Base-by-base conservation (phyloP, 139 green algal species). In the Volvox reticuliferus region DNA sequence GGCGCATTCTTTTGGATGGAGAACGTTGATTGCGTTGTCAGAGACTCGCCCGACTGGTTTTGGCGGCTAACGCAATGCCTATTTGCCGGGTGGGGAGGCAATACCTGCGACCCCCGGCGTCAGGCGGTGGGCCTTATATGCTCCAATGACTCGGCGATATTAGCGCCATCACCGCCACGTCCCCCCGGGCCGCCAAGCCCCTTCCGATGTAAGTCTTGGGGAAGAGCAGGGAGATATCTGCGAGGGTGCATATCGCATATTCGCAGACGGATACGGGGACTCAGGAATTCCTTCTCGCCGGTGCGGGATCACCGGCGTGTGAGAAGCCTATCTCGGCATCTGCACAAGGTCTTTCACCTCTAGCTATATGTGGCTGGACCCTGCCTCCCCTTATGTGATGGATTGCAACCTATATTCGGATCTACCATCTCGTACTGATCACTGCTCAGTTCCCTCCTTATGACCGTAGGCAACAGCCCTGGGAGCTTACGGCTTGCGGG, bases 61-160 rank as follows among this genome's bases (percentile, higher is more conserved):
- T 65, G 30, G 73, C 71, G 86, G 6, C 73, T 90, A 61, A 77
- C 75, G 73, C 86, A 90, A 50, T 90, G 86, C 30, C 67, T 85
- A 32, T 90, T 85, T 18, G 1, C 1, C 18, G 73, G 28, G n/a
- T 90, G 86, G 86, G 75, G 86, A 55, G 75, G 1, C 1, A 65
- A 0, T 20, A 36, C 55, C 55, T 85, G 86, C 32, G 55, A 90
- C 50, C 5, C 55, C 1, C 24, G 3, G 12, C 35, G 19, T 17
- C 30, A 90, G 86, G 75, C 86, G 32, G 86, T 67, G 20, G 86
- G 75, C 0, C 16, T 90, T 55, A 0, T 84, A 61, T 90, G 86
- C 55, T 90, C 86, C 55, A 76, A 84, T 30, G 55, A 85, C 21
- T 30, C 75, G 0, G 71, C 71, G 26, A 79, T 79, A n/a, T 20